phyloP scores from a whole-genome alignment of 306 rosid genomes.

The Rosa persica region DNA sequence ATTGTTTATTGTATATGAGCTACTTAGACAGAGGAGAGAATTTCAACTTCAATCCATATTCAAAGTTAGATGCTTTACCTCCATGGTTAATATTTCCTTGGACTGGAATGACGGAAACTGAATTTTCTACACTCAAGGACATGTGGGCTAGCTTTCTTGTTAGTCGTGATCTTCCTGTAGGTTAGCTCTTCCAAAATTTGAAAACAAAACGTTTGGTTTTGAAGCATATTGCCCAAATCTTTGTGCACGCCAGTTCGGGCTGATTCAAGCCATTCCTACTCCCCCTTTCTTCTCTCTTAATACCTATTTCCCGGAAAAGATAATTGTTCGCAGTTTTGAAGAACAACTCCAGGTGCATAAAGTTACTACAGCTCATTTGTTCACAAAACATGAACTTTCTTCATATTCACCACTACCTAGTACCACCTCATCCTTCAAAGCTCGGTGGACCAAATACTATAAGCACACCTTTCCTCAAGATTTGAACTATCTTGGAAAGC shows the following conservation, averaged over 20 bases:
- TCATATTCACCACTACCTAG: conserved; percentile 6
- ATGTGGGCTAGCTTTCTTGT: conserved; percentile 9
- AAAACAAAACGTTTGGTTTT: neutral
- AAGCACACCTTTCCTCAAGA: neutral
- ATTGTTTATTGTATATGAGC: neutral
- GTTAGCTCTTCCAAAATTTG: neutral
- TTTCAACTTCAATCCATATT: conserved; percentile 14
- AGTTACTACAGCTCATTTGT: neutral
- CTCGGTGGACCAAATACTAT: conserved; percentile 13
- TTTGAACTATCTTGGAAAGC: neutral
- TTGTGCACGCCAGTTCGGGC: conserved; percentile 11
- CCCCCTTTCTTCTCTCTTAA: conserved; percentile 5
- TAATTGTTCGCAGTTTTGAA: neutral
- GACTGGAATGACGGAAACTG: conserved; percentile 1
- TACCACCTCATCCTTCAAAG: conserved; percentile 7
- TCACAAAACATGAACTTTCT: neutral
- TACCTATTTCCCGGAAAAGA: neutral
- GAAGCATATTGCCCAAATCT: conserved; percentile 17
- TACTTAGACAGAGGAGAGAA: neutral
- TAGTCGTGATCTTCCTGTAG: conserved; percentile 17
- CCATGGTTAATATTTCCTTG: conserved; percentile 12
- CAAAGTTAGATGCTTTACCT: conserved; percentile 6
- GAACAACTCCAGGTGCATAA: conserved; percentile 6
- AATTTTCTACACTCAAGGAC: neutral
- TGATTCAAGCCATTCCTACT: conserved; percentile 13